Conservation (phyloP, 208 protist genomes). For the Phytomonas sp. region DNA sequence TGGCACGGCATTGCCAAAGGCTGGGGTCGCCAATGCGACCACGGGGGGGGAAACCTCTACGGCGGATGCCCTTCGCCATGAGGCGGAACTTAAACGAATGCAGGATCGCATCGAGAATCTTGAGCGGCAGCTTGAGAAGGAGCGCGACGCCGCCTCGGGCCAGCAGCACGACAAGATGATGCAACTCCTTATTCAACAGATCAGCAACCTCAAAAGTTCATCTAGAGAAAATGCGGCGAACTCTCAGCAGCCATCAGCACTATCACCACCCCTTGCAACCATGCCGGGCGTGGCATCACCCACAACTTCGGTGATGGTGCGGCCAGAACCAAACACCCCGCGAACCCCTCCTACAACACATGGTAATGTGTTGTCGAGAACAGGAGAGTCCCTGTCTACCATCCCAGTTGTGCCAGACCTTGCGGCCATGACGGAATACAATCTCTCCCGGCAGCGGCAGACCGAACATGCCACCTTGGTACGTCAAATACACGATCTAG, state of each 20-base stretch:
- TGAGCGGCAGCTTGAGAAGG: conserved; percentile 28
- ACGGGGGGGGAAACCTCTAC: neutral
- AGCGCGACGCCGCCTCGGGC: conserved; percentile 43
- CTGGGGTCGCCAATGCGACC: neutral
- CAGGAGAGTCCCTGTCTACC: conserved; percentile 17
- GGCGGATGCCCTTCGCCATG: neutral
- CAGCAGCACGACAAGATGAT: conserved; percentile 59
- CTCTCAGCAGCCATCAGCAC: conserved; percentile 5
- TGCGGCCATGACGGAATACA: conserved; percentile 64
- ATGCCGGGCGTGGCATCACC: conserved; percentile 9
- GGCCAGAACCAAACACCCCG: neutral
- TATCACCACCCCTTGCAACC: conserved; percentile 6
- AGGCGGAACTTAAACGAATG: conserved; percentile 19
- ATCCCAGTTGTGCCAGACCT: conserved; percentile 74
- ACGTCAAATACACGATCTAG: conserved; percentile 49
- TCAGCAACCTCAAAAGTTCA: neutral
- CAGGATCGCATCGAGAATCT: conserved; percentile 31
- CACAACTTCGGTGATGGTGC: conserved; percentile 1
- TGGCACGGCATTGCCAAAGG: conserved; percentile 1
- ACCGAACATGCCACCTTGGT: conserved; percentile 48
- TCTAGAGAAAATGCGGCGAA: neutral
- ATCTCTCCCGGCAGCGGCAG: conserved; percentile 56
- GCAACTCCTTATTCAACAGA: conserved; percentile 3
- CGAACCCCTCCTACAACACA: neutral
- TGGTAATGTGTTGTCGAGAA: neutral